Base-by-base conservation (phyloP, 345 rosid genomes). In the Anacardium occidentale region DNA sequence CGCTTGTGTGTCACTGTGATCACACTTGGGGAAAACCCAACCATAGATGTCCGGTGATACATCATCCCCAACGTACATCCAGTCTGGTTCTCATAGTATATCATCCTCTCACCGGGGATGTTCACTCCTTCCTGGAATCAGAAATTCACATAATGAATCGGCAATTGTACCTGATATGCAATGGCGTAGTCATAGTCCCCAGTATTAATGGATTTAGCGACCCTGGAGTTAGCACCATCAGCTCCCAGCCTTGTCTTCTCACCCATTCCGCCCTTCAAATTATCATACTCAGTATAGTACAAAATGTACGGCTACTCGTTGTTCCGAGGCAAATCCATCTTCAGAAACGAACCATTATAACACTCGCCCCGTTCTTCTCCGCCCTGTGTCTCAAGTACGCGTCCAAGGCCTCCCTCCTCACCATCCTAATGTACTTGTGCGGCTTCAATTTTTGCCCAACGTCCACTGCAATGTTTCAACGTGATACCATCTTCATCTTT, bases 21-120 rank as follows among this genome's bases (percentile, higher is more conserved):
- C 98, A n/a, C 89, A 91, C 75, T 93, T 93, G 32, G 98, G 98
- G 87, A 93, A 93, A 34, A 93, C 98, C 97, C 98, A 93, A 1
- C 97, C 96, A 44, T 93, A 93, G 74, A 93, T 91, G 79, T 93
- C 98, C 0, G 98, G 98, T 0, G 98, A 93, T 37, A 93, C 98
- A 74, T 93, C 98, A 24, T 91, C 97, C 2, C 98, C 98, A 0
- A 93, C 98, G 69, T 93, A 93, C 96, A 91, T 93, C 82, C 98
- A 12, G 98, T 97, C 50, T 91, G 77, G 74, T 93, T 80, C 79
- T 93, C 91, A 54, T 93, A 91, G 87, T 93, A 91, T 14, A 79
- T 85, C 98, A 91, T 93, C 74, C 90, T 93, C 0, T 93, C 98
- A 45, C 87, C 88, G 0, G 97, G 92, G 68, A 93, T 93, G 51